Evolutionary conservation across 2,329 filamentous ascomycete genomes (phyloP).

Genomic region (Gaeumannomyces sp.): DNA sequence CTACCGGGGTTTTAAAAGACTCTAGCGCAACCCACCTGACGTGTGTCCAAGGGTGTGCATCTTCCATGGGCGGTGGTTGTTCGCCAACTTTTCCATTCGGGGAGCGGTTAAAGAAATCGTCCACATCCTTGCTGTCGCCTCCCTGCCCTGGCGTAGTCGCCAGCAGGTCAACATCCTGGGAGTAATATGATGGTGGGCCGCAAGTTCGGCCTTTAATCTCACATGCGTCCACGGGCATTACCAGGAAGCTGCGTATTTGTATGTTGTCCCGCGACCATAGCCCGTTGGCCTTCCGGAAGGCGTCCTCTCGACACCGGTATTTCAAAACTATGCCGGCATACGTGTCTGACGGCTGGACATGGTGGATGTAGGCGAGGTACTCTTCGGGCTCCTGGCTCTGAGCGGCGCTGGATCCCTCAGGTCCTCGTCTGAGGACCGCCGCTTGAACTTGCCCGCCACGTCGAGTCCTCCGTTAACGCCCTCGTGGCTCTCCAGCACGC

Average conservation of each 20-base stretch:
- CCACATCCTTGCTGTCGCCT: slow-evolving; percentile 12
- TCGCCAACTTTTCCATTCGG: slow-evolving; percentile 27
- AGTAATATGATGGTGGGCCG: slow-evolving; percentile 41
- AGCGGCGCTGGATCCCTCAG: slow-evolving; percentile 21
- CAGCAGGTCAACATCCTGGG: slow-evolving; percentile 43
- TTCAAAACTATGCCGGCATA: slow-evolving; percentile 85
- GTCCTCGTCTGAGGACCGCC: slow-evolving; percentile 63
- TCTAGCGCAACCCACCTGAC: slow-evolving; percentile 85
- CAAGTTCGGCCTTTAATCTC: slow-evolving; percentile 70
- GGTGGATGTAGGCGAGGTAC: slow-evolving; percentile 84
- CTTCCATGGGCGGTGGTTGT: slow-evolving; percentile 30
- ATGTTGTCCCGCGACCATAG: slow-evolving; percentile 93
- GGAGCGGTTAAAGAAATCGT: slow-evolving; percentile 35
- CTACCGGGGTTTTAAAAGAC: slow-evolving; percentile 60
- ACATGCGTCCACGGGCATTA: slow-evolving; percentile 86
- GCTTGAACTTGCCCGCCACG: slow-evolving; percentile 51
- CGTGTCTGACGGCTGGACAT: slow-evolving; percentile 75
- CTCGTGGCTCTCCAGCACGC: slow-evolving; percentile 55
- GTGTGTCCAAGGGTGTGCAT: slow-evolving; percentile 71
- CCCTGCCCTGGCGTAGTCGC: slow-evolving; percentile 35
- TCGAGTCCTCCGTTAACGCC: slow-evolving; percentile 54
- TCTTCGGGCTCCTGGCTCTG: slow-evolving; percentile 60
- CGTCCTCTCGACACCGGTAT: slow-evolving; percentile 79
- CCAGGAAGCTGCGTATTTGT: slow-evolving; percentile 72
- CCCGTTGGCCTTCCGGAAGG: slow-evolving; percentile 80